Conservation (phyloP, 495 filamentous ascomycete genomes). For the Podospora bellae-mahoneyi region DNA sequence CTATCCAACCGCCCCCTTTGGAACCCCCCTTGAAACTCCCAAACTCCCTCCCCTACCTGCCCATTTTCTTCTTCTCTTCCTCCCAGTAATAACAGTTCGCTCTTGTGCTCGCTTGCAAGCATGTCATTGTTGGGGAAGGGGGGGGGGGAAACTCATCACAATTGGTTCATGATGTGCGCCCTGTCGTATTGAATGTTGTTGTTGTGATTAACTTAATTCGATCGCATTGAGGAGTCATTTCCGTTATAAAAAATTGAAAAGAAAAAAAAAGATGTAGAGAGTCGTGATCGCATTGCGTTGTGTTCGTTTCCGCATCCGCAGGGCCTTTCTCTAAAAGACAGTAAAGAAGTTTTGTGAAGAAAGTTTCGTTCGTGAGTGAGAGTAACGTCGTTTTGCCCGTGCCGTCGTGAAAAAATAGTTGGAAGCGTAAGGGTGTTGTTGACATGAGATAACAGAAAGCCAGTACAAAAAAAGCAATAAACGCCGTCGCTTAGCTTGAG, state of each 20-base stretch:
- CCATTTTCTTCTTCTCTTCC: neutral
- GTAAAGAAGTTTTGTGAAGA: neutral
- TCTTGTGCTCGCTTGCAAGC: neutral
- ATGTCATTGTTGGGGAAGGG: neutral
- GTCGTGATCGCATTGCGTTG: neutral
- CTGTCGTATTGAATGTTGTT: neutral
- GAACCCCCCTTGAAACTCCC: neutral
- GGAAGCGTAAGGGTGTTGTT: neutral
- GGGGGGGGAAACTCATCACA: too few relatives aligned
- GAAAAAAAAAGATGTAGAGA: neutral
- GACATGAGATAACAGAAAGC: neutral
- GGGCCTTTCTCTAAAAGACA: neutral
- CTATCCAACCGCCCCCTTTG: neutral
- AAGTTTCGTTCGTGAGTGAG: neutral
- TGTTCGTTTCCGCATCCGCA: neutral
- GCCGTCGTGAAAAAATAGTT: neutral
- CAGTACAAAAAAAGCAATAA: conserved; percentile 2
- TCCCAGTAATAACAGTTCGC: neutral
- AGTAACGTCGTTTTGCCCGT: neutral
- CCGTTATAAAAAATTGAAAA: neutral
- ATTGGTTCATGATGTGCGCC: too few relatives aligned
- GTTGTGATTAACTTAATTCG: neutral
- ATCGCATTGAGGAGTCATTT: neutral
- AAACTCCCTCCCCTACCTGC: neutral
- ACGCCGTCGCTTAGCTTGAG: conserved; percentile 26